Percentiles rank a stretch among this genome's conserved stretches.
Evolutionary conservation across 1,139 yeast species (phyloP).

Genomic region (Yamadazyma diospyri): DNA sequence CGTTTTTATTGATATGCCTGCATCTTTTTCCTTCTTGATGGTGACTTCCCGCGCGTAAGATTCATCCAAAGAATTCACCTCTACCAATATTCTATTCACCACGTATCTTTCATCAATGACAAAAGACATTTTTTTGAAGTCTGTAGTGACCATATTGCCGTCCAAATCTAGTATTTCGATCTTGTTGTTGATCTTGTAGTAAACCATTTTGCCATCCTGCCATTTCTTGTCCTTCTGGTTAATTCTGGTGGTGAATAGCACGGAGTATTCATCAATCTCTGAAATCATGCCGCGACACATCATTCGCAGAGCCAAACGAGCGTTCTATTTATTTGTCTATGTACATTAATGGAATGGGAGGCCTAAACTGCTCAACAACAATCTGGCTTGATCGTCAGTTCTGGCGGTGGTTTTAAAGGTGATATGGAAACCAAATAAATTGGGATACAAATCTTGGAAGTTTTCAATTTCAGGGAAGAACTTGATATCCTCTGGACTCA

Average conservation of each 20-base stretch:
- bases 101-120: constrained; percentile 11
- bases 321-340: constrained; percentile 3
- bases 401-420: constrained; percentile 87
- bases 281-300: constrained; percentile 9
- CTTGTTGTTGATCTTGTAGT: constrained; percentile 46
- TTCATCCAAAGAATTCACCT: constrained; percentile 9
- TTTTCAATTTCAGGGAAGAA: constrained; percentile 92
- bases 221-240: constrained; percentile 51
- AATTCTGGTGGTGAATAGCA: constrained; percentile 43
- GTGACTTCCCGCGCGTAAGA: constrained; percentile 11
- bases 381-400: constrained; percentile 89
- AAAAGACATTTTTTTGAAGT: constrained; percentile 14
- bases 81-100: constrained; percentile 12
- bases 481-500: constrained; percentile 72
- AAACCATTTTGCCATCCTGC: constrained; percentile 51
- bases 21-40: constrained; percentile 7
- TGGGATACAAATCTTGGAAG: constrained; percentile 88
- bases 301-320: neutral
- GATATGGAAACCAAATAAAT: constrained; percentile 80
- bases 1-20: constrained; percentile 5
- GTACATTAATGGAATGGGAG: constrained; percentile 54
- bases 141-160: constrained; percentile 32
- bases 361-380: constrained; percentile 77
- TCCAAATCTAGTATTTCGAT: constrained; percentile 41
- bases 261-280: constrained; percentile 11